Base-by-base conservation (phyloP, 2,329 filamentous ascomycete species). In the Lecanicillium sp. region DNA sequence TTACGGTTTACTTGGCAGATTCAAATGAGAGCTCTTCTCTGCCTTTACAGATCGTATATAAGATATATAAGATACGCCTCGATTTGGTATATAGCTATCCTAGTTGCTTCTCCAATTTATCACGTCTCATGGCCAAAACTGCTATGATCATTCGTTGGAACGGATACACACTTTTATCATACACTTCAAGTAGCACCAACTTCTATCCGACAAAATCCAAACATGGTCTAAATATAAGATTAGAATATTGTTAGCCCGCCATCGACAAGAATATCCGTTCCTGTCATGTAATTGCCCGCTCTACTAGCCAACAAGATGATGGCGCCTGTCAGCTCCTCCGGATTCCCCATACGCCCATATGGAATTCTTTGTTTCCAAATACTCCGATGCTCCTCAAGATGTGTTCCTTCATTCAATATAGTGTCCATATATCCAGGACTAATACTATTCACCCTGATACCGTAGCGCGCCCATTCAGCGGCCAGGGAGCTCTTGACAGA, bases 341-440 rank as follows among this genome's bases (percentile, higher is more conserved):
- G 74, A 43, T 64, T 50, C 0, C 79, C 80, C 76, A 85, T 83
- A 20, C 81, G 62, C 0, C 80, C 78, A 56, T 71, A 69, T 0
- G 81, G 80, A 51, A 79, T 78, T 40, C 77, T 62, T 25, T 59
- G 60, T 16, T 64, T 64, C 80, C 80, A 85, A 2, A 69, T 64
- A 20, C 60, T 60, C 41, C 73, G 63, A 28, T 70, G 68, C 28
- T 65, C 63, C 9, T 66, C 66, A 33, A 85, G 54, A 1, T 73
- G 74, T 7, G 71, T 68, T 0, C 80, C 79, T 43, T 78, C 78
- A 50, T 86, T 88, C 34, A 88, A 58, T 11, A 85, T 73, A 0
- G 82, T 86, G 50, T 85, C 82, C 77, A 87, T 85, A 49, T 88
- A 88, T 1, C 83, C 83, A 0, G 84, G 84, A 29, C 71, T 78